phyloP scores from a whole-genome alignment of 2,329 filamentous ascomycete species.

The Sarocladiaceae sp. region DNA sequence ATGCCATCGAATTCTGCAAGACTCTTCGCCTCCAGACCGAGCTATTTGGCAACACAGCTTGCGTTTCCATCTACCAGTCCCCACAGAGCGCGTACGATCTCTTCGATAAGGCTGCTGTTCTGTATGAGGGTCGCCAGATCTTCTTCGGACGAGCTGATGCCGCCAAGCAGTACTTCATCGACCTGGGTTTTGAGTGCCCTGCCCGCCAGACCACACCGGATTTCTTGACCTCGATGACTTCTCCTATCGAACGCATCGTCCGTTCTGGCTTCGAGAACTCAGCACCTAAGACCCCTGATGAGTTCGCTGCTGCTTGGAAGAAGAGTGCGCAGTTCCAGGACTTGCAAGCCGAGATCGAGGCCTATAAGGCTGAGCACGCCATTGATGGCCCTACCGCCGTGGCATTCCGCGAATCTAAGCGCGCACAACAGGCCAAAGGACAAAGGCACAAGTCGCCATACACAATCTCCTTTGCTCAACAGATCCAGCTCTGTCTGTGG shows the following conservation, averaged over 20 bases:
- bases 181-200: conserved; percentile 64
- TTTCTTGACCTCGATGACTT: conserved; percentile 69
- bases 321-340: conserved; percentile 46
- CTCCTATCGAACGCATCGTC: conserved; percentile 51
- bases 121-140: conserved; percentile 61
- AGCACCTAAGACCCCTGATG: conserved; percentile 56
- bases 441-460: conserved; percentile 72
- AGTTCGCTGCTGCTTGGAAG: conserved; percentile 57
- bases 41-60: conserved; percentile 60
- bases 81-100: conserved; percentile 60
- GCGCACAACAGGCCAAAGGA: conserved; percentile 50
- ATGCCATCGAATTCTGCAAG: conserved; percentile 71
- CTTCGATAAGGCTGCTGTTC: conserved; percentile 55
- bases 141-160: conserved; percentile 57
- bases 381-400: conserved; percentile 52
- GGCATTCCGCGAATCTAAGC: conserved; percentile 51
- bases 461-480: conserved; percentile 72
- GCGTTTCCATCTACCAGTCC: conserved; percentile 72
- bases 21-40: conserved; percentile 65
- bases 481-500: conserved; percentile 74
- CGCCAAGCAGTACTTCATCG: conserved; percentile 62
- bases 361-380: conserved; percentile 49
- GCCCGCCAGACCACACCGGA: conserved; percentile 65
- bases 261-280: conserved; percentile 52
- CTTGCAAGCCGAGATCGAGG: conserved; percentile 51